Evolutionary conservation across 768 basidiomycete species (phyloP).

Genomic region (Guyanaporus albipodus): DNA sequence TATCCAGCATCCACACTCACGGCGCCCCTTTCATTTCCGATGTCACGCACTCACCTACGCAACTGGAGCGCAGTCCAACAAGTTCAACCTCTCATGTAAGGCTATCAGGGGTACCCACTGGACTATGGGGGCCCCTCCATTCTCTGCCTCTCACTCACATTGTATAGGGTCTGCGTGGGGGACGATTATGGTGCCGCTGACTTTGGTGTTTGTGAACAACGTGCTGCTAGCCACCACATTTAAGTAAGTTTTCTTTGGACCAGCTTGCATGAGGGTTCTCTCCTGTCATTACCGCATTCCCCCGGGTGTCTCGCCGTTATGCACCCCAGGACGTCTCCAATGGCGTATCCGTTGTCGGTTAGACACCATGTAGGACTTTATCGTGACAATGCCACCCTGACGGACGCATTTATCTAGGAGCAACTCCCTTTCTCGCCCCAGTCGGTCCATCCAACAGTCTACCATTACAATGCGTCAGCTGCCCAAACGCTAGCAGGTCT

Average conservation of each 20-base stretch:
- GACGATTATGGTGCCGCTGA: slow-evolving; percentile 18
- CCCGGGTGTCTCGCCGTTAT: slow-evolving; percentile 8
- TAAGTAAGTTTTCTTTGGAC: slow-evolving; percentile 21
- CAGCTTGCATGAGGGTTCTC: slow-evolving; percentile 12
- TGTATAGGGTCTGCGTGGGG: slow-evolving; percentile 20
- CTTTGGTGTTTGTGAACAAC: slow-evolving; percentile 12
- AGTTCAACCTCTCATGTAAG: slow-evolving; percentile 1
- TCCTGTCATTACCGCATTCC: slow-evolving; percentile 14
- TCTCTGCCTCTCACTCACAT: not conserved
- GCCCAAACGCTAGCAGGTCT: slow-evolving; percentile 17
- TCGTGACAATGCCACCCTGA: not conserved
- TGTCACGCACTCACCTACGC: slow-evolving; percentile 1
- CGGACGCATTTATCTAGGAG: slow-evolving; percentile 12
- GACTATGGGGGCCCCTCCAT: slow-evolving; percentile 7
- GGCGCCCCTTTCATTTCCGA: slow-evolving; percentile 22
- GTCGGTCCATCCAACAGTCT: slow-evolving; percentile 8
- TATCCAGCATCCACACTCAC: slow-evolving; percentile 1
- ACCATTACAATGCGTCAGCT: slow-evolving; percentile 17
- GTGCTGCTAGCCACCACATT: slow-evolving; percentile 21
- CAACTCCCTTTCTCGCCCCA: not conserved
- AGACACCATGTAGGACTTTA: slow-evolving; percentile 21
- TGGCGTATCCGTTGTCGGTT: slow-evolving; percentile 11
- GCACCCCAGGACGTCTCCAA: slow-evolving; percentile 14
- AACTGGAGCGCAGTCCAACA: slow-evolving; percentile 2
- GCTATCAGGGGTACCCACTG: slow-evolving; percentile 13